Evolutionary conservation across 2,329 filamentous ascomycete genomes (phyloP).

Genomic region (Penicillium occitanis): DNA sequence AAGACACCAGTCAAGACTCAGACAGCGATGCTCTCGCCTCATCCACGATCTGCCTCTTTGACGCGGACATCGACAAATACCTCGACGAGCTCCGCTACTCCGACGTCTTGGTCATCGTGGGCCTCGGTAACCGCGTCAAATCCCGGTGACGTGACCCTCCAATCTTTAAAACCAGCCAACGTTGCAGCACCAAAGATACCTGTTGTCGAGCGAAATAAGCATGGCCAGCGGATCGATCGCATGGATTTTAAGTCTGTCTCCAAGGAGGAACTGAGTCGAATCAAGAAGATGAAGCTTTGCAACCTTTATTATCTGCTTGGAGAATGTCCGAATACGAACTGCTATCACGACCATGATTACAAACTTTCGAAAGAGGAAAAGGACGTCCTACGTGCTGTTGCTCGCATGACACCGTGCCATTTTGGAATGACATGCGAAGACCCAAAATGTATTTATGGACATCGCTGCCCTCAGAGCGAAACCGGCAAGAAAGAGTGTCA

Average conservation of each 20-base stretch:
- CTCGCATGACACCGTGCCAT: slow-evolving; percentile 62
- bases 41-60: slow-evolving; percentile 31
- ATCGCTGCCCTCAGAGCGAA: slow-evolving; percentile 58
- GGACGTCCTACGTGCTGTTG: slow-evolving; percentile 57
- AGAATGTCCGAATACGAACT: slow-evolving; percentile 58
- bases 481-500: slow-evolving; percentile 56
- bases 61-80: slow-evolving; percentile 44
- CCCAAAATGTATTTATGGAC: slow-evolving; percentile 62
- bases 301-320: slow-evolving; percentile 61
- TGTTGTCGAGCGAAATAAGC: slow-evolving; percentile 56
- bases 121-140: slow-evolving; percentile 39
- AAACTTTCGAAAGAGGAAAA: slow-evolving; percentile 55
- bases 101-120: slow-evolving; percentile 34
- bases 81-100: slow-evolving; percentile 34
- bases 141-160: slow-evolving; percentile 40
- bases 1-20: slow-evolving; percentile 28
- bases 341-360: slow-evolving; percentile 55
- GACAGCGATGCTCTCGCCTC: slow-evolving; percentile 38
- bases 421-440: slow-evolving; percentile 60
- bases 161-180: slow-evolving; percentile 37
- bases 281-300: slow-evolving; percentile 64
- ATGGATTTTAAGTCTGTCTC: slow-evolving; percentile 52
- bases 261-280: slow-evolving; percentile 56
- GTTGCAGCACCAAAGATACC: slow-evolving; percentile 27
- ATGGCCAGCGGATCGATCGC: slow-evolving; percentile 60